These are phyloP conservation scores for Phytophthora hybrid DNA, from an alignment of 352 stramenopile species.

Conservation along the genomic window DNA sequence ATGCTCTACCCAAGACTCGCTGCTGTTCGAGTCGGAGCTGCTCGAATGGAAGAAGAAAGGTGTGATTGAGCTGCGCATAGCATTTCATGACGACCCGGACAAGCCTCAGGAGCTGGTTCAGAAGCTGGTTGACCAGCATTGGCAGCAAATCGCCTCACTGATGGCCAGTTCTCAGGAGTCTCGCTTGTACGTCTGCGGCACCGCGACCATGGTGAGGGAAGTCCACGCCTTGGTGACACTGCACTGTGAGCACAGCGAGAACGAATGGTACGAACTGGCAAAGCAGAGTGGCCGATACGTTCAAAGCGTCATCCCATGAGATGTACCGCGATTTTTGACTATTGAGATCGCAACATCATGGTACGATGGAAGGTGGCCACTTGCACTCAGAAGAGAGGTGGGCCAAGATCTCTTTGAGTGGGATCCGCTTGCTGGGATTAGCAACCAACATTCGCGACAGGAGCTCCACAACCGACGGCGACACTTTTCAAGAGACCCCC, in stretches of 20 bases:
- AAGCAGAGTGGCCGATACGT: conserved; percentile 25
- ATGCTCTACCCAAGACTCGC: conserved; percentile 32
- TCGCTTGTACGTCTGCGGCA: conserved; percentile 38
- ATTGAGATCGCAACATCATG: too few species aligned
- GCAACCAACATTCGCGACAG: too few species aligned
- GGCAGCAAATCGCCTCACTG: conserved; percentile 14
- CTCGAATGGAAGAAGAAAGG: conserved; percentile 38
- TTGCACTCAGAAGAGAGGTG: too few species aligned
- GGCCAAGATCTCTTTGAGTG: too few species aligned
- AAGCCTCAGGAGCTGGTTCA: conserved; percentile 36
- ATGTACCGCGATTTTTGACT: background rate
- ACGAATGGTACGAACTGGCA: conserved; percentile 21
- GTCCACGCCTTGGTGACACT: conserved; percentile 10
- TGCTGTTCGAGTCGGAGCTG: conserved; percentile 51
- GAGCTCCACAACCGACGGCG: too few species aligned
- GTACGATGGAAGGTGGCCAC: too few species aligned
- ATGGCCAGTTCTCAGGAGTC: conserved; percentile 25
- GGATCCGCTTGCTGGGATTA: too few species aligned
- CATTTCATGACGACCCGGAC: conserved; percentile 24
- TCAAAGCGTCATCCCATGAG: conserved; percentile 17
- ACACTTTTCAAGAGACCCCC: too few species aligned
- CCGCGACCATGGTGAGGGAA: conserved; percentile 20
- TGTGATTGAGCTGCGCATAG: conserved; percentile 40
- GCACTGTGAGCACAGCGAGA: conserved; percentile 1
- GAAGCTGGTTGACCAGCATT: conserved; percentile 30